Evolutionary conservation across 768 basidiomycete species (phyloP).

Genomic region (Leccinum sublutescens): DNA sequence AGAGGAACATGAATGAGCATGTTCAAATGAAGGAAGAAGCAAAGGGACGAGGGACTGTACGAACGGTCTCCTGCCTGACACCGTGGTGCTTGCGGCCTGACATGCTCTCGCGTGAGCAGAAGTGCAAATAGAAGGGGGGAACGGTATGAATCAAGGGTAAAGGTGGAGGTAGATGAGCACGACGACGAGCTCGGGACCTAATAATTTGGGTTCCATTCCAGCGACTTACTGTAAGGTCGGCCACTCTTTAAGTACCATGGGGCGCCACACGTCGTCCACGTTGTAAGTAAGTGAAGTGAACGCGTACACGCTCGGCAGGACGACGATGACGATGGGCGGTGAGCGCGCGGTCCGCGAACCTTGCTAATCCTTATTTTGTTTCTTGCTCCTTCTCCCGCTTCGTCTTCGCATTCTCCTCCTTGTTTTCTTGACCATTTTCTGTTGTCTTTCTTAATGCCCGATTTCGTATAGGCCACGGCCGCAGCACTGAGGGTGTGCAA

Average conservation of each 20-base stretch:
- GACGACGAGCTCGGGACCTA: slow-evolving; percentile 6
- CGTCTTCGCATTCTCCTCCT: background rate
- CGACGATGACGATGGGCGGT: background rate
- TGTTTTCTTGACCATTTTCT: background rate
- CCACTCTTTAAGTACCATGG: slow-evolving; percentile 16
- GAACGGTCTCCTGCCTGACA: slow-evolving; percentile 9
- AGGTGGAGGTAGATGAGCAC: background rate
- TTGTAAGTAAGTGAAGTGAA: background rate
- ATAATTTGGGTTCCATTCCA: slow-evolving; percentile 7
- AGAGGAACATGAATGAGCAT: no score
- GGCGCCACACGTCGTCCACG: slow-evolving; percentile 5
- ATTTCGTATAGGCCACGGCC: slow-evolving; percentile 5
- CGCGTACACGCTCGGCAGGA: slow-evolving; percentile 6
- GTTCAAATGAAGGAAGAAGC: background rate
- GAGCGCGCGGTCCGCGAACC: background rate
- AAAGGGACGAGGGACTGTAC: slow-evolving; percentile 9
- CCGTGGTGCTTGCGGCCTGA: slow-evolving; percentile 18
- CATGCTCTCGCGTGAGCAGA: slow-evolving; percentile 6
- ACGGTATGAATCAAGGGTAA: background rate
- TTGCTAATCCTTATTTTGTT: background rate
- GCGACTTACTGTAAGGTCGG: background rate
- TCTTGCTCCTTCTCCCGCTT: background rate
- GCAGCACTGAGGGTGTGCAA: background rate
- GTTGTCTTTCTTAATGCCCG: background rate
- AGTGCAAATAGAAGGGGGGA: background rate